Evolutionary conservation across 768 basidiomycete species (phyloP).

Genomic region (Phlebiopsis gigantea): DNA sequence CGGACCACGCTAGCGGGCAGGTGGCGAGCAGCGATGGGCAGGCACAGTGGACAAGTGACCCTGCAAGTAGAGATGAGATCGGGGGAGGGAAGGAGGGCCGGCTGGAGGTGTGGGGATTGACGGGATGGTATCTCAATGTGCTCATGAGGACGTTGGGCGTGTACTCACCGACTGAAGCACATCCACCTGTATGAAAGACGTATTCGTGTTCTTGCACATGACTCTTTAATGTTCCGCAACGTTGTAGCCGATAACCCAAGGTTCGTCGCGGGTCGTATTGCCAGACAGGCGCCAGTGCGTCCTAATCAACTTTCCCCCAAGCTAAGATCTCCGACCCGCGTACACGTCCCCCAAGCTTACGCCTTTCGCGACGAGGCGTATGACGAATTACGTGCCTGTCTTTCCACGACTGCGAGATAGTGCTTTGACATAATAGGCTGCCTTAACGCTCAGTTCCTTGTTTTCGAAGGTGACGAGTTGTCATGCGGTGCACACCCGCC

Average conservation of each 20-base stretch:
- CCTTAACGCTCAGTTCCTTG: not conserved
- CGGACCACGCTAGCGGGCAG: conserved; percentile 9
- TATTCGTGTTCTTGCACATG: not conserved
- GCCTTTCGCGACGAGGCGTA: not conserved
- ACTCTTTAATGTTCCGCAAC: too few species aligned
- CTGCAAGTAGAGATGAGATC: conserved; percentile 34
- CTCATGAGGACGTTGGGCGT: conserved; percentile 53
- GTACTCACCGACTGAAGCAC: conserved; percentile 24
- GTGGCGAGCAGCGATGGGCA: conserved; percentile 13
- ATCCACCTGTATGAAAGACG: not conserved
- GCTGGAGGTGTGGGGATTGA: conserved; percentile 78
- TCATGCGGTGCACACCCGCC: not conserved
- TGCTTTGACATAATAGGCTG: not conserved
- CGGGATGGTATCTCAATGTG: conserved; percentile 73
- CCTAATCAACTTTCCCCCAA: not conserved
- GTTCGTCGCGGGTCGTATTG: not conserved
- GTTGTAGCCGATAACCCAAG: not conserved
- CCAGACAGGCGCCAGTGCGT: not conserved
- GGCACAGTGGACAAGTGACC: conserved; percentile 29
- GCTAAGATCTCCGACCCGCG: not conserved
- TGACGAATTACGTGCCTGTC: not conserved
- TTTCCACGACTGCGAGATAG: not conserved
- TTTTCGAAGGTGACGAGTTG: not conserved
- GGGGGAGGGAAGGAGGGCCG: conserved; percentile 38
- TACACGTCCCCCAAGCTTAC: not conserved